phyloP scores from a whole-genome alignment of 148 eudicot genomes.

The Rhododendron molle region DNA sequence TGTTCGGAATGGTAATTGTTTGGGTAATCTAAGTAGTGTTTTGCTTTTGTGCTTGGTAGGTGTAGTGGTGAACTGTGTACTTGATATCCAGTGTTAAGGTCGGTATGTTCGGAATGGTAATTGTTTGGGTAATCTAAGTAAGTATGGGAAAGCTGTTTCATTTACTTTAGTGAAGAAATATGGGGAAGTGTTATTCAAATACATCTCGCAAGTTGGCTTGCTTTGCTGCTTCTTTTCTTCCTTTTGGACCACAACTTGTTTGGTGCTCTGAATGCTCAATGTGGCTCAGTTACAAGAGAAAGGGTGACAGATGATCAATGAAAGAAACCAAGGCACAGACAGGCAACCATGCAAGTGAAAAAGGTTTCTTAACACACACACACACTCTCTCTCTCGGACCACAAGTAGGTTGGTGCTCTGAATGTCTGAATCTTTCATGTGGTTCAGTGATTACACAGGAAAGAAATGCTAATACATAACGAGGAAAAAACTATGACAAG shows the following conservation, averaged over 20 bases:
- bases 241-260: background rate
- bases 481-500: background rate
- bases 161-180: background rate
- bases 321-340: background rate
- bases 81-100: too few relatives aligned
- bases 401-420: background rate
- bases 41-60: background rate
- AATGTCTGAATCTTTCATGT: background rate
- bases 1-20: background rate
- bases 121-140: too few relatives aligned
- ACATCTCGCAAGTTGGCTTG: background rate
- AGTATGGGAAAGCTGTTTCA: conserved; percentile 1
- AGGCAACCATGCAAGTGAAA: background rate
- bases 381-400: background rate
- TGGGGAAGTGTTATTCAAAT: background rate
- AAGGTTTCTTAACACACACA: background rate
- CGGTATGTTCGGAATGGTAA: too few relatives aligned
- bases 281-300: background rate
- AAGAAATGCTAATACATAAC: background rate
- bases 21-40: background rate
- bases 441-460: background rate
- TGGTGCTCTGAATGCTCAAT: background rate
- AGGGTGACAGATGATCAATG: background rate
- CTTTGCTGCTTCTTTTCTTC: background rate
- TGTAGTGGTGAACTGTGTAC: background rate